Conservation (phyloP, 2,329 filamentous ascomycete genomes). For the Pseudogymnoascus sp. region DNA sequence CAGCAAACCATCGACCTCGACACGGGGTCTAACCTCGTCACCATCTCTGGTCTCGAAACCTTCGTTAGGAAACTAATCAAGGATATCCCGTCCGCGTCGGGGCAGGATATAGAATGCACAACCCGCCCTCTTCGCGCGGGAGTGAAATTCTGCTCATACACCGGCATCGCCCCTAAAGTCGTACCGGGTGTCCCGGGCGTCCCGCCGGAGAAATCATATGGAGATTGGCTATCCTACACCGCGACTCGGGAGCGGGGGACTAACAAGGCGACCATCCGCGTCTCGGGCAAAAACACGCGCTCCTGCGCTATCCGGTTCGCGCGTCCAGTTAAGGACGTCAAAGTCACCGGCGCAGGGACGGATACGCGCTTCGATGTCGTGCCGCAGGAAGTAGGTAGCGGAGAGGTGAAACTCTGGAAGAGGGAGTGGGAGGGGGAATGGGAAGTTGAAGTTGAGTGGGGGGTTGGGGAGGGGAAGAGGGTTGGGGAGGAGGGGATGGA, state of each 20-base stretch:
- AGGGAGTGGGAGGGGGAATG: constrained; percentile 70
- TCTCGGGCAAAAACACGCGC: constrained; percentile 68
- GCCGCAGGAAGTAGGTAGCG: constrained; percentile 49
- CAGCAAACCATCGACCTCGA: constrained; percentile 73
- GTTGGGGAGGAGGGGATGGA: constrained; percentile 37
- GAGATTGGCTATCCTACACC: constrained; percentile 58
- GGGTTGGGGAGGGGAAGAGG: constrained; percentile 22
- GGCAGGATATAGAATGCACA: constrained; percentile 48
- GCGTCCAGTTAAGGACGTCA: constrained; percentile 54
- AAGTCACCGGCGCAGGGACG: constrained; percentile 51
- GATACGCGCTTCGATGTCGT: constrained; percentile 58
- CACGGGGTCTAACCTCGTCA: constrained; percentile 58
- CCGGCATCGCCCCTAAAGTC: constrained; percentile 58
- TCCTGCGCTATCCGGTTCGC: constrained; percentile 68
- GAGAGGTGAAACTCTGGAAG: constrained; percentile 70
- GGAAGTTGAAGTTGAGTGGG: constrained; percentile 61
- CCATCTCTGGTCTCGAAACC: constrained; percentile 56
- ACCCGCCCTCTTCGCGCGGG: constrained; percentile 36
- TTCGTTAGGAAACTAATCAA: constrained; percentile 60
- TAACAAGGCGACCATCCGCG: constrained; percentile 50
- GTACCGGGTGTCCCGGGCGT: constrained; percentile 38
- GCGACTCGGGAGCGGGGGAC: constrained; percentile 36
- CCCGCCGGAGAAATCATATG: constrained; percentile 36
- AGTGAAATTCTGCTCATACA: constrained; percentile 61
- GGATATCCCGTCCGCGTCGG: constrained; percentile 61